phyloP scores from a whole-genome alignment of 176 grass and related monocot species.

The Carex scoparia region DNA sequence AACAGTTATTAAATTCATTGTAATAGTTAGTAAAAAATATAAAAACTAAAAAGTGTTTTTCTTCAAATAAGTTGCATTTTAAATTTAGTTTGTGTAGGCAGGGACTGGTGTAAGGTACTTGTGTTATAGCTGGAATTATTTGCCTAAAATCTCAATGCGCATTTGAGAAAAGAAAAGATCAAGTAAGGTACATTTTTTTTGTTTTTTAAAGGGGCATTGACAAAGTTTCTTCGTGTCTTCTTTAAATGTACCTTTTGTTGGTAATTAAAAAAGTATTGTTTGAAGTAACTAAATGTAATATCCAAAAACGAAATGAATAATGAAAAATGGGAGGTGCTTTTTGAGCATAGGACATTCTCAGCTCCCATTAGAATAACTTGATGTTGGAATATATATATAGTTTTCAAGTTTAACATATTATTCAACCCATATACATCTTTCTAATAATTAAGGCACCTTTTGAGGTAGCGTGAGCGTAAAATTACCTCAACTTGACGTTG shows the following conservation, averaged over 20 bases:
- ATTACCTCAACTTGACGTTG: slow-evolving; percentile 3
- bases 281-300: not conserved
- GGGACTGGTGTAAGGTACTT: not conserved
- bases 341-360: not conserved
- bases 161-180: not conserved
- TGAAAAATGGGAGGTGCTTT: not conserved
- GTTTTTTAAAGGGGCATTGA: no score
- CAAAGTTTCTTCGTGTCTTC: not conserved
- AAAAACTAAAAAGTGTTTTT: not conserved
- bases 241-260: not conserved
- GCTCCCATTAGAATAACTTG: not conserved
- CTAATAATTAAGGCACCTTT: not conserved
- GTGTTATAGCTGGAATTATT: not conserved
- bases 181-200: no score
- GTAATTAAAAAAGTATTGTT: not conserved
- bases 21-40: not conserved
- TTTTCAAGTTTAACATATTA: not conserved
- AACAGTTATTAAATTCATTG: not conserved
- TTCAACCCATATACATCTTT: not conserved
- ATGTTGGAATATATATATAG: not conserved
- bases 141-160: not conserved
- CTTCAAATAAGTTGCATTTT: not conserved
- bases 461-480: not conserved
- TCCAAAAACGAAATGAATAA: not conserved
- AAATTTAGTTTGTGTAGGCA: not conserved